Conservation (phyloP, 148 eudicot genomes). For the Vaccinium myrtillus region DNA sequence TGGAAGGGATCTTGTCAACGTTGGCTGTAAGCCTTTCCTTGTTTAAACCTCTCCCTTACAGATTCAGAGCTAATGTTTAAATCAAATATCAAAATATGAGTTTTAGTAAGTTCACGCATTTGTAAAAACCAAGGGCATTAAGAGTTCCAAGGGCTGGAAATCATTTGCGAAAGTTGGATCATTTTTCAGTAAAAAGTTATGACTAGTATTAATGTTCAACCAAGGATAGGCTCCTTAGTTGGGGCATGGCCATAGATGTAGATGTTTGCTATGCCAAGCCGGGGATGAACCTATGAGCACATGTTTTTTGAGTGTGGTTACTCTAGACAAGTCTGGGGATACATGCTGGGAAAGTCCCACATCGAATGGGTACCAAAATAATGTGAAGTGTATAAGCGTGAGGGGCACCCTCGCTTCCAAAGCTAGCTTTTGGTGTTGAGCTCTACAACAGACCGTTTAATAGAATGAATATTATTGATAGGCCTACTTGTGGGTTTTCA, state of each 20-base stretch:
- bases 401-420: background rate
- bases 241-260: background rate
- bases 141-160: background rate
- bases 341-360: background rate
- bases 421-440: background rate
- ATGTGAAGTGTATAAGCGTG: background rate
- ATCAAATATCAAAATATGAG: background rate
- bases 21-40: background rate
- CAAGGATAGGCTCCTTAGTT: background rate
- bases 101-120: background rate
- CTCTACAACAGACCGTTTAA: background rate
- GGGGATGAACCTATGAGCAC: background rate
- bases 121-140: background rate
- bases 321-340: background rate
- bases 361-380: background rate
- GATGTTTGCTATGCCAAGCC: background rate
- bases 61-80: background rate
- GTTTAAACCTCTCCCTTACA: background rate
- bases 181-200: background rate
- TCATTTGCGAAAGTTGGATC: background rate
- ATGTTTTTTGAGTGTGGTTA: background rate
- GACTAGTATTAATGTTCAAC: background rate
- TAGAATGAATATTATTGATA: background rate
- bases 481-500: background rate
- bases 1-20: background rate